Base-by-base conservation (phyloP, 371 early-diverging fungal species). In the Massospora cicadina region DNA sequence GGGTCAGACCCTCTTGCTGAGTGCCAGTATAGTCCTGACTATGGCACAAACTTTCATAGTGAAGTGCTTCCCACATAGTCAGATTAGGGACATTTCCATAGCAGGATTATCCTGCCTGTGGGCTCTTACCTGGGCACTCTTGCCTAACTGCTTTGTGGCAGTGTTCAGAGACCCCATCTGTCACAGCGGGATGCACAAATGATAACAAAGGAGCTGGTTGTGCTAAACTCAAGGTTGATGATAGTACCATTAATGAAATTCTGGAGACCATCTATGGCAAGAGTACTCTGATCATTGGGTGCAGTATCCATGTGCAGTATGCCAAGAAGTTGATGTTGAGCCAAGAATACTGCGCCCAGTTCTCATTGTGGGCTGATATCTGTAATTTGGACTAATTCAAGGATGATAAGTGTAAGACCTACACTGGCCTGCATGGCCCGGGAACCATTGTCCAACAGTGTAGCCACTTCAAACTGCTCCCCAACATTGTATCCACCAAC, bases 261-360 rank as follows among this genome's bases (percentile, higher is more conserved):
- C 43, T 62, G 24, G 62, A 62, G 23, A 21, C 30, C 2, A 21
- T 62, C n/a, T 62, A 54, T 43, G 62, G 43, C 23, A 62, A 21
- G 17, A n/a, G 26, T 26, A 3, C 24, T 10, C 21, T 25, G 2
- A 30, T 62, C 10, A 25, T 43, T 24, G 62, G 33, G 12, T 62
- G 62, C 23, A 33, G 33, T 31, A 33, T 62, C 26, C 62, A 54
- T 26, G 13, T 24, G 2, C 24, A 2, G 31, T 62, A 54, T 26
- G 53, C 10, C n/a, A 21, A 10, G n/a, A 43, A 62, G 43, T 1
- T 23, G 53, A 33, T 12, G 10, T 5, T 31, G 10, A 33, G 21
- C 25, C n/a, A n/a, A n/a, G n/a, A n/a, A n/a, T 62, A 62, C 43
- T 62, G 62, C 33, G 12, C 33, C 32, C 62, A 33, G 24, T 31